phyloP scores from a whole-genome alignment of 2,329 filamentous ascomycete genomes.

The Colletotrichum trifolii region DNA sequence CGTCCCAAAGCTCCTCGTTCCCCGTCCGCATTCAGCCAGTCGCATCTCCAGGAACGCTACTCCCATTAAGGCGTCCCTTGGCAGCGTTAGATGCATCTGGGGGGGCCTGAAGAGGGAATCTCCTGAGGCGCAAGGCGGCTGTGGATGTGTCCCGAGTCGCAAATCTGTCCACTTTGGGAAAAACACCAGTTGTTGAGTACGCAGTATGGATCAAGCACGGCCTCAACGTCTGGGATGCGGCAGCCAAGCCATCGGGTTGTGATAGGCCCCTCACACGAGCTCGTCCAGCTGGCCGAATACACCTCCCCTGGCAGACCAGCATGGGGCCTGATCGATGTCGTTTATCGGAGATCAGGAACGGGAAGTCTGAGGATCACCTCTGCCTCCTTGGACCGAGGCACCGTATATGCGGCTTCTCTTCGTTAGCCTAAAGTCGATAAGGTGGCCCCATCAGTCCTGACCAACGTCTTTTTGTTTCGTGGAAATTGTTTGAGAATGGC shows the following conservation, averaged over 20 bases:
- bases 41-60: slow-evolving; percentile 16
- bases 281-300: not conserved
- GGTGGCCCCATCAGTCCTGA: slow-evolving; percentile 3
- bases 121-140: slow-evolving; percentile 18
- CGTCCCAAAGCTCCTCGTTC: slow-evolving; percentile 16
- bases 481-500: slow-evolving; percentile 3
- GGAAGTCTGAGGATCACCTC: not conserved
- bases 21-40: slow-evolving; percentile 14
- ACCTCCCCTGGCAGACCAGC: not conserved
- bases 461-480: slow-evolving; percentile 13
- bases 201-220: slow-evolving; percentile 26
- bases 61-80: slow-evolving; percentile 8
- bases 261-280: not conserved
- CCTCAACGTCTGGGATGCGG: slow-evolving; percentile 17
- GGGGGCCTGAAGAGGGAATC: slow-evolving; percentile 3
- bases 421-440: slow-evolving; percentile 22
- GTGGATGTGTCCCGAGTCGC: slow-evolving; percentile 23
- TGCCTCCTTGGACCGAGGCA: slow-evolving; percentile 6
- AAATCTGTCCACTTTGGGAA: slow-evolving; percentile 37
- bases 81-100: slow-evolving; percentile 23
- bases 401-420: slow-evolving; percentile 6
- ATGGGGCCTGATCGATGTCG: slow-evolving; percentile 16
- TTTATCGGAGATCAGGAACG: slow-evolving; percentile 26
- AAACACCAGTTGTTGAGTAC: slow-evolving; percentile 13
- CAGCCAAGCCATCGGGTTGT: slow-evolving; percentile 26